Percentiles rank a stretch among this genome's conserved stretches.
Conservation (phyloP, 169 alveolate species). For the Amoebophrya sp. region DNA sequence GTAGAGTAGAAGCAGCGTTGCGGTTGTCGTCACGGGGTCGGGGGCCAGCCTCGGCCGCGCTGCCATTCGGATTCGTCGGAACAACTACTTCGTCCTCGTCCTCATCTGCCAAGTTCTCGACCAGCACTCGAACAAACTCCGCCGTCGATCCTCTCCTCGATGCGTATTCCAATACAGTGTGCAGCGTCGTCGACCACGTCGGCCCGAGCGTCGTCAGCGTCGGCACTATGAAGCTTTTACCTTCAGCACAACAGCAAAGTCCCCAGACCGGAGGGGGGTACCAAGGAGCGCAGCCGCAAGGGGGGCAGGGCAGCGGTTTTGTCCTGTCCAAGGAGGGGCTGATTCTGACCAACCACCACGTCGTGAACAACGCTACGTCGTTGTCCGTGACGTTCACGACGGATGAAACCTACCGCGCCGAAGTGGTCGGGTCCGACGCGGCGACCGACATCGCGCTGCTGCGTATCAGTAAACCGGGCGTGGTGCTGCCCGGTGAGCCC, state of each 20-base stretch:
- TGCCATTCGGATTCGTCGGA: too few species aligned
- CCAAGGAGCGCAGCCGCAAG: background rate
- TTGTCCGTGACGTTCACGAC: conserved; percentile 6
- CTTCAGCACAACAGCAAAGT: too few species aligned
- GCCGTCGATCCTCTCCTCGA: too few species aligned
- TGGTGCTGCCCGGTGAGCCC: background rate
- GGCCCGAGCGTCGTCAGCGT: background rate
- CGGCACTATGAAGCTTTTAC: background rate
- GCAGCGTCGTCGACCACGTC: background rate
- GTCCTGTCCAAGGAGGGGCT: background rate
- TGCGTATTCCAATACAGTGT: background rate
- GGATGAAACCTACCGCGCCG: background rate
- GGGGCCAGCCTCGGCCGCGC: too few species aligned
- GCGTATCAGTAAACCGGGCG: background rate
- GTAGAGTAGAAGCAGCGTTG: too few species aligned
- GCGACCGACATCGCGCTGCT: conserved; percentile 19
- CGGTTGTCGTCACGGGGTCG: too few species aligned
- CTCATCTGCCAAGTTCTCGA: too few species aligned
- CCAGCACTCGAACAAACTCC: too few species aligned
- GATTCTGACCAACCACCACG: conserved; percentile 22
- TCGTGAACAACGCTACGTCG: background rate
- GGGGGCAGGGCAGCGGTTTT: conserved; percentile 16
- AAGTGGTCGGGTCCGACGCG: background rate
- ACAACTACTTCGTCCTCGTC: too few species aligned
- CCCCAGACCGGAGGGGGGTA: too few species aligned